Percentiles rank a stretch among this genome's conserved stretches.
phyloP scores from a whole-genome alignment of 345 rosid genomes.

The Aurinia saxatilis region DNA sequence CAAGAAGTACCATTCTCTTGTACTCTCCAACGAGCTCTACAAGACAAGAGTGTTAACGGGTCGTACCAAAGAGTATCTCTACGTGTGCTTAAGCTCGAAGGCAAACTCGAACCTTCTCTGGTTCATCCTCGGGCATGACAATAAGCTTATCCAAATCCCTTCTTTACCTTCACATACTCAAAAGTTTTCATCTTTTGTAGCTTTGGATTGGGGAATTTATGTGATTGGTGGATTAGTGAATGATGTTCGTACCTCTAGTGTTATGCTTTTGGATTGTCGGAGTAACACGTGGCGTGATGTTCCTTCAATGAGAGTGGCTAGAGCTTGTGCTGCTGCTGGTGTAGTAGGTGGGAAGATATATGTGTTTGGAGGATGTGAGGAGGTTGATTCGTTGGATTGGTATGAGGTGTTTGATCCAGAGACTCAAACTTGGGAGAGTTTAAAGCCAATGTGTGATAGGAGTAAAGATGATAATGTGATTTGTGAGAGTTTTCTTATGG shows the following conservation, averaged over 20 bases:
- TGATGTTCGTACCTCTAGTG: constrained; percentile 44
- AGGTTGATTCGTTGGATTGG: constrained; percentile 40
- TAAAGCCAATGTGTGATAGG: background rate
- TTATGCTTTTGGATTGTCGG: constrained; percentile 61
- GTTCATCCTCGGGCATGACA: constrained; percentile 32
- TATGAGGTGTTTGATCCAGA: constrained; percentile 55
- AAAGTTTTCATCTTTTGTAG: background rate
- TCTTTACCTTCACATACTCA: background rate
- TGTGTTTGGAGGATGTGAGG: constrained; percentile 63
- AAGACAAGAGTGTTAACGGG: constrained; percentile 30
- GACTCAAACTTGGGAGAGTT: constrained; percentile 26
- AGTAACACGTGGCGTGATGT: constrained; percentile 40
- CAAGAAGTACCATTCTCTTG: constrained; percentile 33
- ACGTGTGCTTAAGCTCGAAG: constrained; percentile 44
- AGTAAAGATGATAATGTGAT: background rate
- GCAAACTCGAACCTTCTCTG: constrained; percentile 24
- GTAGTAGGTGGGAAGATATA: constrained; percentile 40
- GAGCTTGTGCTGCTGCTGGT: constrained; percentile 49
- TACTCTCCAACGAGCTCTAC: constrained; percentile 44
- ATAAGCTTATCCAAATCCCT: constrained; percentile 17
- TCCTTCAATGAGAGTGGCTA: constrained; percentile 44
- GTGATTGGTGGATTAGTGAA: constrained; percentile 45
- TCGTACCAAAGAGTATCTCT: constrained; percentile 38
- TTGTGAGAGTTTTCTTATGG: background rate
- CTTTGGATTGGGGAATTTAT: background rate